These are phyloP conservation scores for Royoungia palumana DNA, from an alignment of 768 basidiomycete genomes.

Conservation along the genomic window DNA sequence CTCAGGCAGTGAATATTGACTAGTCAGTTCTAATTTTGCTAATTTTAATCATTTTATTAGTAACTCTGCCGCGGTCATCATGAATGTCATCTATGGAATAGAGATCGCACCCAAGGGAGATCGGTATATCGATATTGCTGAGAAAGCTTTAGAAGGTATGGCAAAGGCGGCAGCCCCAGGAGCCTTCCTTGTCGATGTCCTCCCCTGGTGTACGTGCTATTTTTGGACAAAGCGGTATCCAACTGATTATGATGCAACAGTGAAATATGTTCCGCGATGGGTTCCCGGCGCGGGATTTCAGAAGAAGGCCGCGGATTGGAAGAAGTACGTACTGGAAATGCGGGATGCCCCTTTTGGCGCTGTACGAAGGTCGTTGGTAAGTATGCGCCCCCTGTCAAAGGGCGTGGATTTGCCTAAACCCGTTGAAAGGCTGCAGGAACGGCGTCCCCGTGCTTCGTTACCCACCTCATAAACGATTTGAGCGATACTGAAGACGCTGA, in stretches of 20 bases:
- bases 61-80: slow-evolving; percentile 49
- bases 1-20: slow-evolving; percentile 43
- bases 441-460: slow-evolving; percentile 32
- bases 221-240: background rate
- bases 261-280: slow-evolving; percentile 53
- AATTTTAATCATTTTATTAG: slow-evolving; percentile 24
- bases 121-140: slow-evolving; percentile 48
- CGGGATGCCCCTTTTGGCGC: slow-evolving; percentile 42
- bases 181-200: slow-evolving; percentile 49
- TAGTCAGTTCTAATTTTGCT: background rate
- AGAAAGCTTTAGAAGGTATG: slow-evolving; percentile 50
- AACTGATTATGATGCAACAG: slow-evolving; percentile 26
- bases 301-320: slow-evolving; percentile 49
- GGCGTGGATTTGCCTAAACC: background rate
- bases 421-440: slow-evolving; percentile 20
- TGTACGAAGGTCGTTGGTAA: slow-evolving; percentile 38
- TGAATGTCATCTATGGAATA: slow-evolving; percentile 53
- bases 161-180: slow-evolving; percentile 49
- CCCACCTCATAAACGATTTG: slow-evolving; percentile 24
- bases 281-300: slow-evolving; percentile 51
- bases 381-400: slow-evolving; percentile 2
- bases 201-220: slow-evolving; percentile 38
- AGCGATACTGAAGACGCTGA: slow-evolving; percentile 2
- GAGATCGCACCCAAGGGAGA: slow-evolving; percentile 41
- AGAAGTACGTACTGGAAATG: slow-evolving; percentile 46